These are phyloP conservation scores for Kodamaea sp. DNA, from an alignment of 1,139 yeast genomes.

Conservation along the genomic window DNA sequence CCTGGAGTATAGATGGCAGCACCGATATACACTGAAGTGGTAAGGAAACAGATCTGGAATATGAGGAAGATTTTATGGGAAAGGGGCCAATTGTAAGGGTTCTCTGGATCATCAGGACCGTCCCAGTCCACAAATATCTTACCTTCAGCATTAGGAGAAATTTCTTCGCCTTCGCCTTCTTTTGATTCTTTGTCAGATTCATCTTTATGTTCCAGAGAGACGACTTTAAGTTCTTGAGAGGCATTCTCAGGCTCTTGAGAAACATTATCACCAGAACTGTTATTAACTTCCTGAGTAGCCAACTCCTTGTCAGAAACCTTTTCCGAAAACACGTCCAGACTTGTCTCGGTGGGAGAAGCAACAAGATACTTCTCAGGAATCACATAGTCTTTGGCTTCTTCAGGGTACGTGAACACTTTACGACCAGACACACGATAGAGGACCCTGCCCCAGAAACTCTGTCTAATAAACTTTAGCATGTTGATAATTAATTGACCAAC, in stretches of 20 bases:
- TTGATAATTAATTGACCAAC: too few relatives aligned
- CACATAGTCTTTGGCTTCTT: conserved; percentile 34
- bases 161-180: not conserved
- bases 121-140: conserved; percentile 39
- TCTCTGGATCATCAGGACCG: conserved; percentile 54
- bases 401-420: conserved; percentile 29
- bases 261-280: too few relatives aligned
- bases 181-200: conserved; percentile 2
- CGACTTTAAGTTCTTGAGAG: not conserved
- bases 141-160: conserved; percentile 2
- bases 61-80: conserved; percentile 38
- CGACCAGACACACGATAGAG: conserved; percentile 34
- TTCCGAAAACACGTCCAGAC: too few relatives aligned
- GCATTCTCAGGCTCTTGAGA: too few relatives aligned
- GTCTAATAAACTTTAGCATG: conserved; percentile 29
- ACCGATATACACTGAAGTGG: conserved; percentile 58
- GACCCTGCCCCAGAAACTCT: conserved; percentile 36
- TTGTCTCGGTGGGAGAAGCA: too few relatives aligned
- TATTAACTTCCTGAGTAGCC: too few relatives aligned
- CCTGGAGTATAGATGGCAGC: conserved; percentile 65
- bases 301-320: too few relatives aligned
- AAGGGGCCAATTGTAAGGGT: conserved; percentile 58
- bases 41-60: conserved; percentile 43
- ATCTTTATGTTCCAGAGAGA: not conserved
- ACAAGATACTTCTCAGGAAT: conserved; percentile 33